Evolutionary conservation across 768 basidiomycete species (phyloP), one percentile per base, ranked within the genome.

Genomic region (Podaxis sp.): DNA sequence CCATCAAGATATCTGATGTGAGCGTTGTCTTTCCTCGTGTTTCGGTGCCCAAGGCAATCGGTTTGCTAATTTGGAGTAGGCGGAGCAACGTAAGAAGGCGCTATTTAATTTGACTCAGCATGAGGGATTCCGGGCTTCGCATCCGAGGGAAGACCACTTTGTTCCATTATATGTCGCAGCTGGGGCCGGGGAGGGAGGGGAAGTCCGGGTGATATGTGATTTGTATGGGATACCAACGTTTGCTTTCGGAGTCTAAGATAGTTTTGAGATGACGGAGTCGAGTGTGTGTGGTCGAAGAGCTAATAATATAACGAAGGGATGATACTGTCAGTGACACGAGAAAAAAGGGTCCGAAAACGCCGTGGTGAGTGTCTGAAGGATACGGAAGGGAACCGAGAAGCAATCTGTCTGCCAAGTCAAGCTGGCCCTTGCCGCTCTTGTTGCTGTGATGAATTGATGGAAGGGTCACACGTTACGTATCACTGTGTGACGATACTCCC

Each of bases 81-180:
- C 77, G 1, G 73, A 70, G n/a, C 76, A 76, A 42, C 81, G 89
- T 40, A 86, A 84, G 72, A 66, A 80, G 59, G 85, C 83, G 4
- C 71, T 93, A 75, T 62, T 84, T 57, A 72, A 74, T 8, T 76
- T 95, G 63, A 76, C 80, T 8, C 74, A 75, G 48, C 90, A 93
- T 66, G 73, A 77, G 3, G 83, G 83, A 8, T 94, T 90, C 79
- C 81, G 86, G 3, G 68, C 77, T 0, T 83, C 87, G 28, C 90
- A 95, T 68, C 93, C 92, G 1, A 80, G 88, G 2, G 86, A 87
- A 65, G 93, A 95, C 30, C 92, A 94, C 69, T 91, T 94, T 68
- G 78, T 93, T 15, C 92, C 93, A 9, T 65, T 94, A 15, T 91
- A 92, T 70, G 79, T 93, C 46, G 90, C 88, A 3, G 88, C 85